Evolutionary conservation across 352 stramenopile species (phyloP).

Genomic region (Globisporangium orthogonon): DNA sequence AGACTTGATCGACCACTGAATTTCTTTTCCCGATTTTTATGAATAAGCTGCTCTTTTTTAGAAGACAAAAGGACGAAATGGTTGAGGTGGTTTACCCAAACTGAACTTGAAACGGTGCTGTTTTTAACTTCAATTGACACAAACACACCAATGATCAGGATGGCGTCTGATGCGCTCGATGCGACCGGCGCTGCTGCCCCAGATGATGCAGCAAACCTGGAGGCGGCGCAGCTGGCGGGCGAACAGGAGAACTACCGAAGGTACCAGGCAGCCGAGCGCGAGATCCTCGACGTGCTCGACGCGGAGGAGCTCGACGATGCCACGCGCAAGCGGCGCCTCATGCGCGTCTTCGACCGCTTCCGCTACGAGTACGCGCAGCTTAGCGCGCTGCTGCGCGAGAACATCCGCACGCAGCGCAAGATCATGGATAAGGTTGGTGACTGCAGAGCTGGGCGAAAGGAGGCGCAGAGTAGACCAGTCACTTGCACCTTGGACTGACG

Average conservation of each 20-base stretch:
- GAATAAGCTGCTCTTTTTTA: no score
- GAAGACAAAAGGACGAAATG: no score
- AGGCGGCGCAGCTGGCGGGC: constrained; percentile 5
- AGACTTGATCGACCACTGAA: neutral
- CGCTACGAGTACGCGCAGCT: constrained; percentile 54
- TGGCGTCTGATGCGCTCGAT: no score
- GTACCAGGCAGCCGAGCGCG: constrained; percentile 39
- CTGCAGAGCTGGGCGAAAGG: no score
- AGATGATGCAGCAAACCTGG: neutral
- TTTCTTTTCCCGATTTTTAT: no score
- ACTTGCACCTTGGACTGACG: no score
- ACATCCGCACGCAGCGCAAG: constrained; percentile 36
- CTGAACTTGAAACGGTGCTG: neutral
- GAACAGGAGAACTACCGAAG: constrained; percentile 25
- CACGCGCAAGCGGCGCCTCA: constrained; percentile 49
- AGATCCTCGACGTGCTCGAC: constrained; percentile 45
- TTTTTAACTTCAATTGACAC: neutral
- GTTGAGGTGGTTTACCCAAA: neutral
- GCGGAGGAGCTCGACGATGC: constrained; percentile 37
- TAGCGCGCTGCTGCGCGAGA: constrained; percentile 46
- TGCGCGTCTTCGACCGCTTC: constrained; percentile 64
- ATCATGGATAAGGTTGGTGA: constrained; percentile 48
- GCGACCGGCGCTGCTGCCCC: no score
- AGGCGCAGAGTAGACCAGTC: neutral
- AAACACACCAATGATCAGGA: neutral